Evolutionary conservation across 2,329 filamentous ascomycete genomes (phyloP).

Genomic region (Xylariaceae sp.): DNA sequence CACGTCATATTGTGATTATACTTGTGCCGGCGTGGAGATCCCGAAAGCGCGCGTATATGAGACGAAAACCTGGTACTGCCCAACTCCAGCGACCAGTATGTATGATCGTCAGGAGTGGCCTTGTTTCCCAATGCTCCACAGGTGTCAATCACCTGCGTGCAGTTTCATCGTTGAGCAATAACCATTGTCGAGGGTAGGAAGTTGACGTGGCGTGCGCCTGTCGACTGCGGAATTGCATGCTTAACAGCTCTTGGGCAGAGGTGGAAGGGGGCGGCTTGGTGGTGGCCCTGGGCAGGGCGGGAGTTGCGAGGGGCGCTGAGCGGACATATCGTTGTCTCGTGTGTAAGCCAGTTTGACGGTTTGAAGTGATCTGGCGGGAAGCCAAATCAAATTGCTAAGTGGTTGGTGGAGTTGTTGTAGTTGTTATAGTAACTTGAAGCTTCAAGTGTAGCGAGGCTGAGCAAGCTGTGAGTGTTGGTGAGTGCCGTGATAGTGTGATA

Average conservation of each 20-base stretch:
- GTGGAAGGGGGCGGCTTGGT: slow-evolving; percentile 60
- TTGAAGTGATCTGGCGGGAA: slow-evolving; percentile 12
- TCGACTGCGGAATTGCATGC: background rate
- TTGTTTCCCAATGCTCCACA: slow-evolving; percentile 13
- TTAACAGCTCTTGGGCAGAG: slow-evolving; percentile 59
- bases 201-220: slow-evolving; percentile 7
- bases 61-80: slow-evolving; percentile 19
- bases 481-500: background rate
- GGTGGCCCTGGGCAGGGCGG: slow-evolving; percentile 65
- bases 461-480: no score
- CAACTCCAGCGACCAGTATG: slow-evolving; percentile 16
- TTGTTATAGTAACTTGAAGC: background rate
- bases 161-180: slow-evolving; percentile 17
- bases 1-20: slow-evolving; percentile 15
- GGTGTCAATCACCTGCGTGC: slow-evolving; percentile 14
- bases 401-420: background rate
- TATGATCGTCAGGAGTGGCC: slow-evolving; percentile 18
- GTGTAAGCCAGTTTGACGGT: slow-evolving; percentile 28
- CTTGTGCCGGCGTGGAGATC: slow-evolving; percentile 18
- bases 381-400: slow-evolving; percentile 6
- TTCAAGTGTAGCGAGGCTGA: background rate
- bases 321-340: slow-evolving; percentile 45
- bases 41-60: slow-evolving; percentile 18
- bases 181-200: slow-evolving; percentile 15
- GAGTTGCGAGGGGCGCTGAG: slow-evolving; percentile 61